These are phyloP conservation scores for Trichosporon faecale DNA, from an alignment of 1,284 basidiomycete species.

Conservation along the genomic window DNA sequence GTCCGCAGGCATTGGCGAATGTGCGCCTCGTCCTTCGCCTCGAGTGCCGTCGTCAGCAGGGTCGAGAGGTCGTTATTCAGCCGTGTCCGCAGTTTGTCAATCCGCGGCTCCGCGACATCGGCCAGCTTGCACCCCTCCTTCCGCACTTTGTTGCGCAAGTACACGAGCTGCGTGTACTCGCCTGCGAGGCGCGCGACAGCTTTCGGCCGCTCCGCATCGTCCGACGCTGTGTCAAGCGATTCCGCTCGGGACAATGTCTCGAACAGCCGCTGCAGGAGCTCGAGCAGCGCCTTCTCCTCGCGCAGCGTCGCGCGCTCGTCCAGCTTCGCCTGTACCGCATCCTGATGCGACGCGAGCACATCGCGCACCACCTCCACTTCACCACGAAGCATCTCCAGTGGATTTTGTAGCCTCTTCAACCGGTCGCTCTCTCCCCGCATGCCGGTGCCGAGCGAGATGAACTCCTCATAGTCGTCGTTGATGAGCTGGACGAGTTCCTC, in stretches of 20 bases:
- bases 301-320: conserved; percentile 68
- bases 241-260: conserved; percentile 81
- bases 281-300: conserved; percentile 81
- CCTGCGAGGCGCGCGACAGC: conserved; percentile 78
- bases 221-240: conserved; percentile 60
- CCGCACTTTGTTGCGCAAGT: conserved; percentile 77
- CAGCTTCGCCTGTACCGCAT: conserved; percentile 71
- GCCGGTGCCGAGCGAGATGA: conserved; percentile 90
- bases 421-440: conserved; percentile 75
- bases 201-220: conserved; percentile 55
- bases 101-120: conserved; percentile 68
- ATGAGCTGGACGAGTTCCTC: conserved; percentile 92
- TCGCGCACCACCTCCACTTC: conserved; percentile 59
- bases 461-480: conserved; percentile 96
- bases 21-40: conserved; percentile 54
- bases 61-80: conserved; percentile 78
- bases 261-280: conserved; percentile 80
- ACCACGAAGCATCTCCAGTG: conserved; percentile 62
- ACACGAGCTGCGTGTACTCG: conserved; percentile 89
- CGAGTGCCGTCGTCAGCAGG: conserved; percentile 62
- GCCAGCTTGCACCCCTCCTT: conserved; percentile 72
- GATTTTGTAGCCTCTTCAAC: conserved; percentile 64
- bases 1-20: conserved; percentile 74
- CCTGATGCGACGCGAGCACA: conserved; percentile 57
- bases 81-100: conserved; percentile 75